Evolutionary conservation across 257 asterid species (phyloP), one percentile per base, ranked within the genome.

Genomic region (Thymus mandschuricus): DNA sequence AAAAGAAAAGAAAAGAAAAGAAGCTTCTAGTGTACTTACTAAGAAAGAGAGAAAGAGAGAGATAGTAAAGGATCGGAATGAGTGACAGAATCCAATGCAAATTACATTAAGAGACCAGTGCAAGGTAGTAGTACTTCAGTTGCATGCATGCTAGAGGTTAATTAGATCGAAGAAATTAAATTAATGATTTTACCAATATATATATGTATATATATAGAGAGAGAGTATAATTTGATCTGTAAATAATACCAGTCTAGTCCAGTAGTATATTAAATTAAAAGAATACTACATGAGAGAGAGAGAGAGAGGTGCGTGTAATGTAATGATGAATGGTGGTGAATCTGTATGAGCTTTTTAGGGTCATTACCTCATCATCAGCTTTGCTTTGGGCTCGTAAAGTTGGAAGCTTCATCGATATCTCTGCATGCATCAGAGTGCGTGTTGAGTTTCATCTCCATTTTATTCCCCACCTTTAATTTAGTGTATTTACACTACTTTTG

Each of bases 351-450:
- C 80, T 77, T 21, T 21, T 21, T 21, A 21, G 21, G 21, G 21
- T 21, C 21, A 21, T 21, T 21, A 0, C 21, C 21, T 21, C 21
- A 21, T 21, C 21, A 21, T 21, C 21, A 21, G 21, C 21, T 21
- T 21, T 21, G 21, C 21, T 21, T 81, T 84, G 70, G 10, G 11
- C 57, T 10, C 10, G 72, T 74, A 84, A 84, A 82, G 85, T 64
- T 76, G 73, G 89, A 82, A 86, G 86, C 89, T 84, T 84, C 89
- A 80, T 84, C 86, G 82, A 82, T 76, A 38, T 84, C 33, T 71
- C 33, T 71, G 84, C 60, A 70, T 67, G 59, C 85, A 76, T 73
- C 70, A 78, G 82, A 78, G 77, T 81, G 81, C 80, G 75, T 56
- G 64, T 50, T 11, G 75, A 55, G 64, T 50, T 11, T 28, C 50